These are phyloP conservation scores for Termitomyces sp. DNA, from an alignment of 768 basidiomycete species.

Conservation along the genomic window DNA sequence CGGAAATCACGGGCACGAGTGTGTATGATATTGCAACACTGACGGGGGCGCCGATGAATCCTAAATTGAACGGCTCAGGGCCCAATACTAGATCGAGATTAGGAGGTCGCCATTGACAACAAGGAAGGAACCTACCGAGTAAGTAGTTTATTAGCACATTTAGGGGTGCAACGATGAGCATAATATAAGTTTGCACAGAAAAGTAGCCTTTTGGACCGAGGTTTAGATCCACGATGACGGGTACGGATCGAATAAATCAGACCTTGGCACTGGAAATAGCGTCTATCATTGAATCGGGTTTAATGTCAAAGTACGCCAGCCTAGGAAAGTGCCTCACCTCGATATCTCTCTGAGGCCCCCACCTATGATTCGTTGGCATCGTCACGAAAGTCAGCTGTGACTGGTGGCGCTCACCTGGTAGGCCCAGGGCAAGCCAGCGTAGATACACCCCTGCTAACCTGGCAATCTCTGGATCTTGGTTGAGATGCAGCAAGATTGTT, in stretches of 20 bases:
- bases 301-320: no score
- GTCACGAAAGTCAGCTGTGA: background rate
- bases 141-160: conserved; percentile 80
- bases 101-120: background rate
- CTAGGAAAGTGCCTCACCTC: conserved; percentile 19
- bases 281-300: conserved; percentile 19
- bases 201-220: conserved; percentile 1
- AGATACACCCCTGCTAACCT: background rate
- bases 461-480: conserved; percentile 5
- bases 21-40: conserved; percentile 84
- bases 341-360: conserved; percentile 45
- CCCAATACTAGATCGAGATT: conserved; percentile 60
- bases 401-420: background rate
- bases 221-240: background rate
- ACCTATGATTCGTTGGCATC: conserved; percentile 18
- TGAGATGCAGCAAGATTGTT: background rate
- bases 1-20: conserved; percentile 55
- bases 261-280: conserved; percentile 83
- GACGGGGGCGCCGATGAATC: conserved; percentile 89
- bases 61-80: conserved; percentile 66
- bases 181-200: conserved; percentile 1
- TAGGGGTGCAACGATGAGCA: conserved; percentile 65
- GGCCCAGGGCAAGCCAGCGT: background rate
- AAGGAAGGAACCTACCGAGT: conserved; percentile 42
- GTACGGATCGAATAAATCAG: background rate